These are phyloP conservation scores for Hemerocallis citrina DNA, from an alignment of 106 monocot species.

Conservation along the genomic window DNA sequence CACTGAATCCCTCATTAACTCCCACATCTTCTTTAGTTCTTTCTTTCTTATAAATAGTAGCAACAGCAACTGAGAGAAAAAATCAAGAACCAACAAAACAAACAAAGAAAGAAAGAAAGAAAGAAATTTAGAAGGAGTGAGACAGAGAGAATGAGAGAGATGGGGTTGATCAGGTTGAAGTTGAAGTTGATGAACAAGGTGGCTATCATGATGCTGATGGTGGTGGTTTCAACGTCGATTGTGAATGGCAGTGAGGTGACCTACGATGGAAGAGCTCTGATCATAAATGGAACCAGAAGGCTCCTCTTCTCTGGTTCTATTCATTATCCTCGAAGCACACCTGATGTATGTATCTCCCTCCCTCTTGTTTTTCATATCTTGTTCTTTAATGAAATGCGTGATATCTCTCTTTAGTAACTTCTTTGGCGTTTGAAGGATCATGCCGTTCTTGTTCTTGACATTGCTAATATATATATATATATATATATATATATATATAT, in stretches of 20 bases:
- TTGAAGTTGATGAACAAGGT: background rate
- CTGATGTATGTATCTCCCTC: constrained; percentile 1
- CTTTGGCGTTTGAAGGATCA: background rate
- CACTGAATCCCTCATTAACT: too few relatives aligned
- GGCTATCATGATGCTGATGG: background rate
- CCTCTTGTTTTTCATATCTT: background rate
- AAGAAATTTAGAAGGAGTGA: too few relatives aligned
- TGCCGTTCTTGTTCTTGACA: background rate
- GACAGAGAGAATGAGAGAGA: background rate
- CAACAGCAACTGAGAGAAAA: too few relatives aligned
- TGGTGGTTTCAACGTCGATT: background rate
- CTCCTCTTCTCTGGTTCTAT: constrained; percentile 15
- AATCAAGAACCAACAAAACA: too few relatives aligned
- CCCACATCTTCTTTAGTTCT: too few relatives aligned
- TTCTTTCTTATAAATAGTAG: too few relatives aligned
- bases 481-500: too few relatives aligned
- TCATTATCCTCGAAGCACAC: constrained; percentile 17
- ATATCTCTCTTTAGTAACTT: too few relatives aligned
- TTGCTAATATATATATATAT: too few relatives aligned
- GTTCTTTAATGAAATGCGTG: too few relatives aligned
- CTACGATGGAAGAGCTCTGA: constrained; percentile 16
- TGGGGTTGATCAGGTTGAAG: background rate
- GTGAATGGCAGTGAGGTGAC: background rate
- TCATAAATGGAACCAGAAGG: constrained; percentile 14
- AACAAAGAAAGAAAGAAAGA: too few relatives aligned